A percentile compares a stretch with the other conserved stretches of the same genome.
These are phyloP conservation scores for Graphilbum ipis-grandicollis DNA, from an alignment of 2,329 filamentous ascomycete species.

Conservation along the genomic window DNA sequence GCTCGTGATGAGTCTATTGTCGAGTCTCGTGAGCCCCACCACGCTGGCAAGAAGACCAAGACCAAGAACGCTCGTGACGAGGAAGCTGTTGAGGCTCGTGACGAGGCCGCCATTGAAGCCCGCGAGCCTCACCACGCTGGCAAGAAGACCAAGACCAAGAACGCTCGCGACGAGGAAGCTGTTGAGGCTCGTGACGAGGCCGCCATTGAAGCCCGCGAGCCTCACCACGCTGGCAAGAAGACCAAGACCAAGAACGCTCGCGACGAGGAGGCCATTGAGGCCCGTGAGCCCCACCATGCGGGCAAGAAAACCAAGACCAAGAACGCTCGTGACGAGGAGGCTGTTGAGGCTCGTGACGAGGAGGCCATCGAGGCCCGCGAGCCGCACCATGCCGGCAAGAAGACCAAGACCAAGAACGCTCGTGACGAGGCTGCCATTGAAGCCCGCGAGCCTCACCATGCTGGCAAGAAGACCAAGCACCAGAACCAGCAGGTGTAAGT, in stretches of 20 bases:
- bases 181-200: constrained; percentile 3
- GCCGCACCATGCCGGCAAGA: constrained; percentile 12
- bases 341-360: constrained; percentile 1
- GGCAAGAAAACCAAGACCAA: constrained; percentile 10
- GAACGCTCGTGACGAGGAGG: constrained; percentile 5
- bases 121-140: constrained; percentile 8
- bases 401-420: constrained; percentile 7
- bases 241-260: neutral
- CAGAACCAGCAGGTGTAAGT: constrained; percentile 2
- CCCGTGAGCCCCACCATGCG: constrained; percentile 8
- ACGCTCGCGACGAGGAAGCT: constrained; percentile 2
- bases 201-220: constrained; percentile 2
- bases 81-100: neutral
- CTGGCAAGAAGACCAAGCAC: constrained; percentile 9
- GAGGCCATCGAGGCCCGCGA: constrained; percentile 9
- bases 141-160: constrained; percentile 7
- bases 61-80: neutral
- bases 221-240: constrained; percentile 3
- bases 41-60: constrained; percentile 10
- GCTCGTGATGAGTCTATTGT: too few species aligned
- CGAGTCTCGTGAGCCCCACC: constrained; percentile 10
- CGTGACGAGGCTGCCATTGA: constrained; percentile 3
- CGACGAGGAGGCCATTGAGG: constrained; percentile 1
- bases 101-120: constrained; percentile 5
- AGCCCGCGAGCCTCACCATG: constrained; percentile 8